Evolutionary conservation across 192 early-diverging fungal species (phyloP), one percentile per base, ranked within the genome.

Genomic region (Coemansia sp.): DNA sequence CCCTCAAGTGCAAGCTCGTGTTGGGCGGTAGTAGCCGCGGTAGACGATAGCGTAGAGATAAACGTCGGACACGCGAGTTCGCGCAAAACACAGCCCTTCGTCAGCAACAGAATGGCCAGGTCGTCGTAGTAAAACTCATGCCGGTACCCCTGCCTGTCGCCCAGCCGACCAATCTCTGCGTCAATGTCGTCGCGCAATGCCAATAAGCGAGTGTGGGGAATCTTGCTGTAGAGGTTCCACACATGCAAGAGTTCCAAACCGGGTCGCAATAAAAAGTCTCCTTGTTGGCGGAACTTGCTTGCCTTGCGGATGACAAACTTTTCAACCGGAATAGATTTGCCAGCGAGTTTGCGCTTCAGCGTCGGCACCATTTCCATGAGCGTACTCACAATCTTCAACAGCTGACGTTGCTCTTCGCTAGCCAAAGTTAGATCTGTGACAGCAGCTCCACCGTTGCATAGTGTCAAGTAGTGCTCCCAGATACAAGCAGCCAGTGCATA

Each of bases 301-400:
- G 89, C 81, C 72, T 96, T 96, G 55, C 94, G 87, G 25, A 88
- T 83, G 18, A 94, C 88, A 74, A 90, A 95, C 77, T 94, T 94
- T 80, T 96, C 94, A 28, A 96, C 66, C 10, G 92, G 92, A 33
- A 96, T 83, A 3, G 87, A 88, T 74, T 92, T 92, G 20, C 94
- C 94, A 21, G 92, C 94, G 10, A 96, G 86, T 68, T 88, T 93
- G 78, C 90, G 88, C 66, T 83, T 85, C 12, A 85, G 70, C 25
- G 65, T 74, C 13, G 88, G 87, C 10, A 96, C 91, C 26, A 86
- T 82, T 20, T 66, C 67, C 86, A 96, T 88, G 69, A 90, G 72
- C 11, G 66, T 69, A 11, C 72, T 55, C 21, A 91, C 88, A 12
- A 85, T 80, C 8, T 82, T 62, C 47, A 69, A 65, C 14, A 83